A percentile compares a stretch with the other conserved stretches of the same genome.
Evolutionary conservation across 192 early-diverging fungal species (phyloP).

Genomic region (Coemansia sp.): DNA sequence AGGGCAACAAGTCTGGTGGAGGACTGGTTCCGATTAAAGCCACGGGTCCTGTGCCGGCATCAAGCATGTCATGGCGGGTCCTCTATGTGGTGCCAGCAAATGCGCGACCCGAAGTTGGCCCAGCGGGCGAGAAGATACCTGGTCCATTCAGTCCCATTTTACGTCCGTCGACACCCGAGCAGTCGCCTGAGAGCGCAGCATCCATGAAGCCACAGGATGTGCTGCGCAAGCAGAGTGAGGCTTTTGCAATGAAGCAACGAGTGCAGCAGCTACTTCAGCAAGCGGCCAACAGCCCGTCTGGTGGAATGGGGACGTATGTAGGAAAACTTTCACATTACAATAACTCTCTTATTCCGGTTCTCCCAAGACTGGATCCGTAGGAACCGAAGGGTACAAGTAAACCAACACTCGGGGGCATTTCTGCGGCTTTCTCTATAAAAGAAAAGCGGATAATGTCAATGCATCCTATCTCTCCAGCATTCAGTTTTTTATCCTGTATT

Average conservation of each 20-base stretch:
- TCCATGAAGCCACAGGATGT: constrained; percentile 30
- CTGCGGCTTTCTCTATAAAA: too few relatives aligned
- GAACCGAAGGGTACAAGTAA: too few relatives aligned
- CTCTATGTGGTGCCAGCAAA: constrained; percentile 36
- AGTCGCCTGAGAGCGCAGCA: not conserved
- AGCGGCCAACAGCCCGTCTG: constrained; percentile 38
- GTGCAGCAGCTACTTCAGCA: constrained; percentile 52
- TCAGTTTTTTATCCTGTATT: not conserved
- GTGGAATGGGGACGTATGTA: constrained; percentile 47
- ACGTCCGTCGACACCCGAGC: constrained; percentile 30
- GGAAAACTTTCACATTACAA: constrained; percentile 49
- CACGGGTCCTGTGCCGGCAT: constrained; percentile 17
- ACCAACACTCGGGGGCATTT: too few relatives aligned
- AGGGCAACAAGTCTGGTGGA: not conserved
- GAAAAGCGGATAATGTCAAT: too few relatives aligned
- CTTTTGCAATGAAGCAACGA: constrained; percentile 31
- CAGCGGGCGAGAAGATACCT: constrained; percentile 43
- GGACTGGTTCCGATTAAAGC: constrained; percentile 32
- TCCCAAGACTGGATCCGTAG: constrained; percentile 39
- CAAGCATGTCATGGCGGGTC: constrained; percentile 36
- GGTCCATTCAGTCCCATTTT: constrained; percentile 51
- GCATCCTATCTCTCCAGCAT: too few relatives aligned
- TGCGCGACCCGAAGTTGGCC: constrained; percentile 39
- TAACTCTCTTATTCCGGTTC: constrained; percentile 49
- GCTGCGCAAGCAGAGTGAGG: constrained; percentile 49